These are phyloP conservation scores for Annulohypoxylon nitens DNA, from an alignment of 495 filamentous ascomycete genomes.

Conservation along the genomic window DNA sequence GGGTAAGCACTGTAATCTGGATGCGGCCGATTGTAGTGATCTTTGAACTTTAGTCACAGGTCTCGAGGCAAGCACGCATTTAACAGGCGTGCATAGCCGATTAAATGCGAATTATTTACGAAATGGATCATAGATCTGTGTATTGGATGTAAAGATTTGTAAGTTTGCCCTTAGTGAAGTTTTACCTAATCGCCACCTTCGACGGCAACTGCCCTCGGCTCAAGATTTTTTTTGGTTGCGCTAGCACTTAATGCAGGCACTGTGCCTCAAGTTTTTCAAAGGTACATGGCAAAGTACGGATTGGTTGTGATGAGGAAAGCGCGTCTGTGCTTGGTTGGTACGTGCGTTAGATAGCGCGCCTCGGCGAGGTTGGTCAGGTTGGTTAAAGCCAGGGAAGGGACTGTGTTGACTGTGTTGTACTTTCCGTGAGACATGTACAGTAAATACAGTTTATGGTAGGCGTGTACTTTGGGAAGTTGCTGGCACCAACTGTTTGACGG, in stretches of 20 bases:
- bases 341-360: conserved; percentile 22
- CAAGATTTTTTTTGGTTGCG: background rate
- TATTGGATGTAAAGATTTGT: background rate
- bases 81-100: too few relatives aligned
- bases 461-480: conserved; percentile 4
- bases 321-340: conserved; percentile 18
- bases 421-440: background rate
- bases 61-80: background rate
- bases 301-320: conserved; percentile 10
- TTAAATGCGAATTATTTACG: too few relatives aligned
- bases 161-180: conserved; percentile 8
- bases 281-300: background rate
- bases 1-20: conserved; percentile 9
- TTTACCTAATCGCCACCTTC: conserved; percentile 26
- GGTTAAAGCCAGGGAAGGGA: background rate
- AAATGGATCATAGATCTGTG: background rate
- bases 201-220: conserved; percentile 16
- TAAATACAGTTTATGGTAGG: background rate
- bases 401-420: background rate
- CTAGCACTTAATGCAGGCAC: conserved; percentile 14
- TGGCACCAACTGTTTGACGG: conserved; percentile 14
- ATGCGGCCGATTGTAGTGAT: too few relatives aligned
- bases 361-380: conserved; percentile 2
- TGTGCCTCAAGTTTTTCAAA: conserved; percentile 1
- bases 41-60: background rate